A percentile compares a stretch with the other conserved stretches of the same genome.
phyloP scores from a whole-genome alignment of 129 eudicot species.

The Flaveria brownii region DNA sequence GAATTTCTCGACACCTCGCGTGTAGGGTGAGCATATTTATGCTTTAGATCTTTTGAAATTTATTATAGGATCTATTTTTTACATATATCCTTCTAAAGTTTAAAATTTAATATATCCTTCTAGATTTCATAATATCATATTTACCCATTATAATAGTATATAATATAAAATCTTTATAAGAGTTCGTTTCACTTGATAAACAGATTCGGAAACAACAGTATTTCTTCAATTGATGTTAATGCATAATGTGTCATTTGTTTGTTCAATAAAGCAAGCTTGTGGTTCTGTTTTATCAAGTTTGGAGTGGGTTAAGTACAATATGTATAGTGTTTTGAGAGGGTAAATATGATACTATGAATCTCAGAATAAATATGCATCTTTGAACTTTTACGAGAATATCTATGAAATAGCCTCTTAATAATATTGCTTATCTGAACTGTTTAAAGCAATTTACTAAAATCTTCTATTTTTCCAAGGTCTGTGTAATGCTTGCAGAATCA shows the following conservation, averaged over 20 bases:
- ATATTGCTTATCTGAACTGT: constrained; percentile 16
- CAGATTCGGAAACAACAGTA: neutral
- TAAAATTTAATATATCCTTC: neutral
- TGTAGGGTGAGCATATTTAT: constrained; percentile 58
- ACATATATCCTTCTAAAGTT: neutral
- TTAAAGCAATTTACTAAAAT: constrained; percentile 9
- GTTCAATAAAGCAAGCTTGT: constrained; percentile 1
- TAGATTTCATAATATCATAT: neutral
- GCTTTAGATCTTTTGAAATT: constrained; percentile 9
- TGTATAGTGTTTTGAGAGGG: neutral
- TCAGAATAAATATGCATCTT: neutral
- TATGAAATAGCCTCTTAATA: neutral
- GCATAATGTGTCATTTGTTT: neutral
- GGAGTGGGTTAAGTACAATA: neutral
- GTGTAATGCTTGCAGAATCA: constrained; percentile 73
- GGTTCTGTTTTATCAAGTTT: constrained; percentile 1
- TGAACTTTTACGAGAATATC: constrained; percentile 1
- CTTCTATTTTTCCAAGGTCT: constrained; percentile 55
- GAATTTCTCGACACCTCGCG: constrained; percentile 56
- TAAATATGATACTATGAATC: neutral
- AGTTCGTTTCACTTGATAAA: neutral
- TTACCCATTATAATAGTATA: neutral
- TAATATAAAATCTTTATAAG: neutral
- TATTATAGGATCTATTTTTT: neutral
- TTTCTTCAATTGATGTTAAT: neutral